Evolutionary conservation across 108 stramenopile species (phyloP), one percentile per base, ranked within the genome.

Genomic region (Nitzschia inconspicua): DNA sequence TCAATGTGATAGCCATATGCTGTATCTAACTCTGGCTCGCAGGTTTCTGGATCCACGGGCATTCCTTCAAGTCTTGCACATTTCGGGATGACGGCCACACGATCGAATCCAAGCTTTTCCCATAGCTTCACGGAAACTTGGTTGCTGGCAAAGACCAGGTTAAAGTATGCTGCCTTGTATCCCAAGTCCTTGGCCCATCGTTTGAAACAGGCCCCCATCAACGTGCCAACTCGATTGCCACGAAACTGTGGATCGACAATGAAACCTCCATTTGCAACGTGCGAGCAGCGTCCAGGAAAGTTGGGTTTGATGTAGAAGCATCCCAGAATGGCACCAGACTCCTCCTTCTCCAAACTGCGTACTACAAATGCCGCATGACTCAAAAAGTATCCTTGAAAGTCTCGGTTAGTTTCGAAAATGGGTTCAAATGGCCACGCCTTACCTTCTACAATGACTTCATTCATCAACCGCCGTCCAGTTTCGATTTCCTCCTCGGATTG

Each of bases 281-380:
- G 77, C 32, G 52, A 69, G 32, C 81, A 82, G 27, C 81, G 66
- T 20, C 81, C 81, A 9, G 81, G 81, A 57, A 73, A 82, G 36
- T 82, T 82, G 8, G 81, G 81, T 48, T 82, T 82, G 47, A 82
- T 61, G 31, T 82, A 82, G 47, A 82, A 82, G 55, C 77, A 76
- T 11, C 81, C 81, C 37, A 78, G 20, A 3, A 82, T 39, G n/a
- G n/a, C n/a, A n/a, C n/a, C n/a, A n/a, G n/a, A n/a, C 39, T 82
- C 65, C 19, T 68, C 64, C 40, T 67, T 60, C 46, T 58, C 51
- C n/a, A 42, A 13, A 18, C 28, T 35, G 41, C 77, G 47, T 4
- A 82, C 81, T 0, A 78, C 81, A 48, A 82, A 76, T 6, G 80
- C 80, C 11, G 68, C 47, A 44, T 81, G 80, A 39, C 68, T 70